Conservation (phyloP, 2,329 filamentous ascomycete genomes). For the Neonectria magnoliae region DNA sequence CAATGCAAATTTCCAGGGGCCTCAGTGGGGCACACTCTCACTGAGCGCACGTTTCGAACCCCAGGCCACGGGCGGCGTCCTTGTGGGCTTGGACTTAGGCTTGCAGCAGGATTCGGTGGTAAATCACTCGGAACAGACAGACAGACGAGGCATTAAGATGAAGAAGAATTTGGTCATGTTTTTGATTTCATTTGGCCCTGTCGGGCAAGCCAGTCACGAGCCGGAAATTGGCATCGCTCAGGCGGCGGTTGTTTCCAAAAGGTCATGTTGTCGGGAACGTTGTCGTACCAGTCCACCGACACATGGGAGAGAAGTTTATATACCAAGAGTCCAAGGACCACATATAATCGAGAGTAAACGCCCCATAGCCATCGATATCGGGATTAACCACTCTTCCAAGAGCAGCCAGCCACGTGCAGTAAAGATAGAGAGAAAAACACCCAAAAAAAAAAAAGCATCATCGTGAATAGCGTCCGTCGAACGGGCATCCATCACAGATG, state of each 20-base stretch:
- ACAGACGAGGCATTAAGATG: neutral
- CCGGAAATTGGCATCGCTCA: neutral
- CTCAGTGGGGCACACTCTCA: constrained; percentile 4
- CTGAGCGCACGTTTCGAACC: neutral
- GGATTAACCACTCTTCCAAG: neutral
- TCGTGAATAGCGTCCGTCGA: neutral
- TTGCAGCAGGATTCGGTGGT: neutral
- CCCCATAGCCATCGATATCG: neutral
- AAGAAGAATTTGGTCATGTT: neutral
- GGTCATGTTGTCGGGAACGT: neutral
- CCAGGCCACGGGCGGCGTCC: neutral
- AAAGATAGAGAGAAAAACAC: neutral
- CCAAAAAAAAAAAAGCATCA: neutral
- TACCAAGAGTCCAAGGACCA: neutral
- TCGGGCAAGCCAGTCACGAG: neutral
- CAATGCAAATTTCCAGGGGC: constrained; percentile 5
- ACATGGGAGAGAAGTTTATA: constrained; percentile 4
- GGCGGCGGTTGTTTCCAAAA: neutral
- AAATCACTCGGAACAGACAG: neutral
- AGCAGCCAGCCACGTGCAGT: neutral
- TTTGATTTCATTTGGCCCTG: neutral
- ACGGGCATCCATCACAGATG: constrained; percentile 36
- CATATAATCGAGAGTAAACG: neutral
- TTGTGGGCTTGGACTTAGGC: neutral
- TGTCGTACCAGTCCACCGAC: neutral